Percentiles rank a stretch among this genome's conserved stretches.
Evolutionary conservation across 2,329 filamentous ascomycete species (phyloP).

Genomic region (Cordyceps cicadae): DNA sequence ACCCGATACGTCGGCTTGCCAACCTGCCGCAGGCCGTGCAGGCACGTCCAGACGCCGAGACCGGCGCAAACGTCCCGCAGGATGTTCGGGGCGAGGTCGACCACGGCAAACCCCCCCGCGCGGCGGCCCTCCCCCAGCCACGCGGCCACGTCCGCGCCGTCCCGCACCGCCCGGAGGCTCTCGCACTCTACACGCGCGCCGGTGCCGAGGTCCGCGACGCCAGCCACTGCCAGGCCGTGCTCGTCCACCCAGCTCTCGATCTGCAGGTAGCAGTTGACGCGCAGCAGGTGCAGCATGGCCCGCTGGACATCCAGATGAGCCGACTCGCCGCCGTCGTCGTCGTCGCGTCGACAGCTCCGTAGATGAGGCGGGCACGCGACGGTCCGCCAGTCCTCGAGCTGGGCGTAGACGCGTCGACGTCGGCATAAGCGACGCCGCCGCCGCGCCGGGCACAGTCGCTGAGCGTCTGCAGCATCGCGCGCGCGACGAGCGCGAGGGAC

Average conservation of each 20-base stretch:
- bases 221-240: conserved; percentile 11
- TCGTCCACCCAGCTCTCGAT: conserved; percentile 14
- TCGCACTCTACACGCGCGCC: conserved; percentile 13
- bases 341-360: background rate
- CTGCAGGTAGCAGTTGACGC: conserved; percentile 17
- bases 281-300: conserved; percentile 14
- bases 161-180: conserved; percentile 12
- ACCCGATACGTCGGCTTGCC: background rate
- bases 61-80: conserved; percentile 14
- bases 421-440: conserved; percentile 9
- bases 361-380: background rate
- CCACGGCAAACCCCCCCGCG: conserved; percentile 1
- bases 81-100: conserved; percentile 14
- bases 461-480: conserved; percentile 11
- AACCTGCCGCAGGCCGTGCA: background rate
- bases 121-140: background rate
- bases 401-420: conserved; percentile 5
- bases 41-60: conserved; percentile 7
- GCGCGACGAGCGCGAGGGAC: conserved; percentile 15
- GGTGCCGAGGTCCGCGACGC: conserved; percentile 9
- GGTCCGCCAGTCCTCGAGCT: background rate
- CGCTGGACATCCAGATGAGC: conserved; percentile 13
- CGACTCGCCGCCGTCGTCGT: background rate
- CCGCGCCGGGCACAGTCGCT: conserved; percentile 11
- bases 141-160: conserved; percentile 11